Percentiles rank a stretch among this genome's conserved stretches.
These are phyloP conservation scores for Leptomonas seymouri DNA, from an alignment of 208 protist genomes.

Conservation along the genomic window DNA sequence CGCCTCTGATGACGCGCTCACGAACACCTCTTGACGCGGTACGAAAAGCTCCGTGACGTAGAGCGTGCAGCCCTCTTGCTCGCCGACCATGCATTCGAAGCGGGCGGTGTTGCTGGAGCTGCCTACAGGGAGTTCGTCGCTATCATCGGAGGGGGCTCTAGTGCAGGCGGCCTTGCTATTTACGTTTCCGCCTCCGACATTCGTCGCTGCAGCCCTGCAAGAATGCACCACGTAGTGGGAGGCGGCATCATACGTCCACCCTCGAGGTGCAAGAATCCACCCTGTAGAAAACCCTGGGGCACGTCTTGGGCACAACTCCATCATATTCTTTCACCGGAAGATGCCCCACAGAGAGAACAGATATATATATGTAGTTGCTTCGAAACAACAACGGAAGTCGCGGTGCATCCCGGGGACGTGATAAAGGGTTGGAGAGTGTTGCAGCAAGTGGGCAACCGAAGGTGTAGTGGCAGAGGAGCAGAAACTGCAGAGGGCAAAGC, in stretches of 20 bases:
- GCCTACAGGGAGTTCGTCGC: constrained; percentile 14
- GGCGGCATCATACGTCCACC: constrained; percentile 61
- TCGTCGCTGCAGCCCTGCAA: constrained; percentile 2
- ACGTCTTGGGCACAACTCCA: constrained; percentile 42
- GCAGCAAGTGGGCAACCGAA: no score
- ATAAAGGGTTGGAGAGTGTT: no score
- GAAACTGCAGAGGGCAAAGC: no score
- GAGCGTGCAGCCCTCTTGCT: constrained; percentile 29
- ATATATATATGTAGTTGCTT: no score
- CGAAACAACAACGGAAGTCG: no score
- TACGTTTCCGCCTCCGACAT: background rate
- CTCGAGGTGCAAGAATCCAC: constrained; percentile 49
- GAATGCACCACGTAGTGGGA: constrained; percentile 44
- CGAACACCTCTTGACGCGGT: constrained; percentile 4
- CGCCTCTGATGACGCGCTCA: background rate
- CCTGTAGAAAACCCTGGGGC: constrained; percentile 55
- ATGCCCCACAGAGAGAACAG: no score
- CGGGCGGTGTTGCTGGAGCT: constrained; percentile 50
- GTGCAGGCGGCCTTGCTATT: background rate
- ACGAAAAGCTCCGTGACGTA: constrained; percentile 70
- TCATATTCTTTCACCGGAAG: no score
- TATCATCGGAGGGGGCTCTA: background rate
- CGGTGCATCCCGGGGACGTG: no score
- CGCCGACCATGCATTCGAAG: constrained; percentile 38
- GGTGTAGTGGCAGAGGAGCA: no score